Evolutionary conservation across 164 flowering plant species (phyloP).

Genomic region (Berberis vulgaris): DNA sequence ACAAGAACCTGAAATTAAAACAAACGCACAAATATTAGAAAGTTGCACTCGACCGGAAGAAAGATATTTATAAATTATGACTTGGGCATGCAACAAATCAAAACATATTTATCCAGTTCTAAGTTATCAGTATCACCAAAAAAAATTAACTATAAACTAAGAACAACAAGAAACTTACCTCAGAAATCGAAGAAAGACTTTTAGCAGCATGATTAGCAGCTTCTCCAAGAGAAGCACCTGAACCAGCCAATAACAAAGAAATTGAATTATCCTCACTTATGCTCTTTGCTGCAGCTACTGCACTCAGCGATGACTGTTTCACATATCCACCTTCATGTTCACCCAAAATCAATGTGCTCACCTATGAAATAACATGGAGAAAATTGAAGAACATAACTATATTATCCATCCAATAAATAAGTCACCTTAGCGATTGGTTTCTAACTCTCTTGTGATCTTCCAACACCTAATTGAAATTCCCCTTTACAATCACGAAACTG

Average conservation of each 20-base stretch:
- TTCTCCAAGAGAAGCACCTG: constrained; percentile 66
- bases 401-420: too few relatives aligned
- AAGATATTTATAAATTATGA: background rate
- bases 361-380: constrained; percentile 15
- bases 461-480: too few relatives aligned
- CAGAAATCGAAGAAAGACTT: constrained; percentile 65
- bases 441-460: too few relatives aligned
- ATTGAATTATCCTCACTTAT: constrained; percentile 45
- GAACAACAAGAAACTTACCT: constrained; percentile 27
- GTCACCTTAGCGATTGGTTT: too few relatives aligned
- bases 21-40: background rate
- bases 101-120: too few relatives aligned
- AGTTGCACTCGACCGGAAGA: too few relatives aligned
- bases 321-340: constrained; percentile 71
- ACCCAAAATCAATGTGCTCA: constrained; percentile 69
- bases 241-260: constrained; percentile 73
- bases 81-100: too few relatives aligned
- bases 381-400: background rate
- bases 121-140: too few relatives aligned
- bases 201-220: constrained; percentile 80
- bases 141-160: too few relatives aligned
- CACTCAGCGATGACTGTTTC: constrained; percentile 52
- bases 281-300: constrained; percentile 68
- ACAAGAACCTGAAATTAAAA: constrained; percentile 61
- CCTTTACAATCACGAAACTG: too few relatives aligned